These are phyloP conservation scores for Elsinoe australis DNA, from an alignment of 2,329 filamentous ascomycete genomes.

Conservation along the genomic window DNA sequence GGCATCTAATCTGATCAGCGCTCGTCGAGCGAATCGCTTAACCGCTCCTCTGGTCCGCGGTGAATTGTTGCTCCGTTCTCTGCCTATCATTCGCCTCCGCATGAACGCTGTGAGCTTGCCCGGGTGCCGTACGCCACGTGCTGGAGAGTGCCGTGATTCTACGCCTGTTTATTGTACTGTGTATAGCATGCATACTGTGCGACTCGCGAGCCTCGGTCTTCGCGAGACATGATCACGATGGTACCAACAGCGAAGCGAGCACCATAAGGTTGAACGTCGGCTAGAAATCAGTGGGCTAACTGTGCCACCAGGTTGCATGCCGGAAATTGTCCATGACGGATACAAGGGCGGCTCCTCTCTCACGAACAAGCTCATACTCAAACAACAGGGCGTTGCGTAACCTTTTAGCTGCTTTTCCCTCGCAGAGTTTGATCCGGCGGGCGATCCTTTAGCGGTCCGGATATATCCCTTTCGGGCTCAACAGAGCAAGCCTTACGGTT, in stretches of 20 bases:
- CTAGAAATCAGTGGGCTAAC: not conserved
- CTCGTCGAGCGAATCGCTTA: slow-evolving; percentile 4
- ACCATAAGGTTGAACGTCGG: slow-evolving; percentile 11
- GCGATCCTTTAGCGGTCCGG: slow-evolving; percentile 4
- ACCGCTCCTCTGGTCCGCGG: not conserved
- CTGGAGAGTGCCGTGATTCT: not conserved
- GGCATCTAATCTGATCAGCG: slow-evolving; percentile 16
- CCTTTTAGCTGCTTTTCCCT: slow-evolving; percentile 1
- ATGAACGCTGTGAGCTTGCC: slow-evolving; percentile 1
- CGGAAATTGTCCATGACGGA: slow-evolving; percentile 7
- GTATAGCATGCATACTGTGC: not conserved
- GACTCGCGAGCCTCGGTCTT: slow-evolving; percentile 13
- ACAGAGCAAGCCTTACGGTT: no score
- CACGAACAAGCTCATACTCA: not conserved
- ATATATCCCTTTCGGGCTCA: slow-evolving; percentile 6
- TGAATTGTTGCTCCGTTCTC: slow-evolving; percentile 10
- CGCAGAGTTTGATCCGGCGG: slow-evolving; percentile 5
- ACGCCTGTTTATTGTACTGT: not conserved
- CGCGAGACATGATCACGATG: slow-evolving; percentile 9
- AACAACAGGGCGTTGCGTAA: slow-evolving; percentile 4
- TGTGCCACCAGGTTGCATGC: slow-evolving; percentile 5
- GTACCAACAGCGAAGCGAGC: not conserved
- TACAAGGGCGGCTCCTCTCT: slow-evolving; percentile 6
- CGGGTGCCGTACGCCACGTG: no score
- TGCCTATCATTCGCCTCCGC: slow-evolving; percentile 6